Base-by-base conservation (phyloP, 2,329 filamentous ascomycete species). In the Tolypocladium sp. region DNA sequence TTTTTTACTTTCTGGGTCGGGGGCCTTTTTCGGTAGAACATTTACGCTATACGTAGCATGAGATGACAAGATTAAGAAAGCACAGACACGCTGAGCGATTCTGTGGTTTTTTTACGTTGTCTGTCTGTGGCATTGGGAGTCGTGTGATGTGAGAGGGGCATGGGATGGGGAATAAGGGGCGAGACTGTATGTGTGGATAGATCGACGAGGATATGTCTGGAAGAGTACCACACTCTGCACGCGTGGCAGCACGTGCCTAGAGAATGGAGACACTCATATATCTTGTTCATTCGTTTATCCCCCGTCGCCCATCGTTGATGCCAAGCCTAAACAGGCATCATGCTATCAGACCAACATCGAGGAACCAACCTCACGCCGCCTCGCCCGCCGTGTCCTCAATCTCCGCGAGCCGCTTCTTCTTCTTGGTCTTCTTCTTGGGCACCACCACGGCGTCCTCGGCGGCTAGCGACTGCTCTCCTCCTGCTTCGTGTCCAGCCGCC, bases 401-500 rank as follows among this genome's bases (percentile, higher is more conserved):
- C 38, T 70, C 67, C 2, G 63, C 71, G 25, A 65, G 63, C 6
- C 64, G 67, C 72, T 66, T 71, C 70, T 71, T 77, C 65, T 75
- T 79, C 69, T 80, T 82, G 69, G 79, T 79, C 66, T 76, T 82
- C 70, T 74, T 76, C 67, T 77, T 80, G 8, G 76, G 68, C 61
- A 77, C 76, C 2, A 72, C 66, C 30, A 56, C 55, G 1, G 58
- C 63, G 37, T 59, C 66, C 12, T 58, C 64, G 27, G 49, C 25
- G 25, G 13, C 49, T 22, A 13, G 5, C 33, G 56, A 33, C 56
- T 35, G 49, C 37, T 22, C 38, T 41, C 20, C 37, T 37, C 17
- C 41, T n/a, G 4, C 55, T 4, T 44, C 35, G 17, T 4, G 8
- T 22, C 8, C 27, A 3, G 25, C 30, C 27, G 38, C 22, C 37